Base-by-base conservation (phyloP, 108 stramenopile genomes). In the Skeletonema tropicum region DNA sequence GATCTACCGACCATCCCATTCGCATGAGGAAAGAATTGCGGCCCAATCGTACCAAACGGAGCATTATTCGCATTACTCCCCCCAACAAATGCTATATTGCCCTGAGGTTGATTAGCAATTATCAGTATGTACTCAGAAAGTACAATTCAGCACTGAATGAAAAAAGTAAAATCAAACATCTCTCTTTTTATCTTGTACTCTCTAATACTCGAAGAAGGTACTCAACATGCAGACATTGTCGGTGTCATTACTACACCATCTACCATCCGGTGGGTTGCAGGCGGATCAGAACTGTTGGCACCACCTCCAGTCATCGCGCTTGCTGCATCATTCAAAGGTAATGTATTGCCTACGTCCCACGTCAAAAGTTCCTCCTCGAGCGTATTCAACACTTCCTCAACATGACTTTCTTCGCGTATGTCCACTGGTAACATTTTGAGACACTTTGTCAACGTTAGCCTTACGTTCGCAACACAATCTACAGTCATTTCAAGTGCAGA, bases 11-110 rank as follows among this genome's bases (percentile, higher is more conserved):
- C 93, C 93, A 94, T 94, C 63, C 89, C 88, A 70, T 86, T 94
- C 21, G 93, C 93, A 67, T 94, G 93, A 10, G 93, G 93, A 68
- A 94, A 94, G 78, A 94, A 94, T 64, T 94, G 93, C 17, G 93
- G 85, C 15, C 91, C 93, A 60, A 94, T 90, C 2, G 79, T 80
- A 14, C 79, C 79, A 65, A 80, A 80, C 2, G 72, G 79, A 29
- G 60, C 38, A 58, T 74, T 68, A 33, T 63, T 74, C 35, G 72
- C 79, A 65, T 70, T 73, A 25, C 60, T 49, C 17, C 79, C 79
- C 13, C 68, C 72, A 46, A 57, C n/a, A n/a, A n/a, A n/a, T n/a
- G n/a, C n/a, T n/a, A n/a, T n/a, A n/a, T n/a, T n/a, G n/a, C n/a
- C n/a, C n/a, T n/a, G n/a, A n/a, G n/a, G n/a, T n/a, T n/a, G n/a